Evolutionary conservation across 1,139 yeast genomes (phyloP), one percentile per base, ranked within the genome.

Genomic region (Suhomyces chickasaworum): DNA sequence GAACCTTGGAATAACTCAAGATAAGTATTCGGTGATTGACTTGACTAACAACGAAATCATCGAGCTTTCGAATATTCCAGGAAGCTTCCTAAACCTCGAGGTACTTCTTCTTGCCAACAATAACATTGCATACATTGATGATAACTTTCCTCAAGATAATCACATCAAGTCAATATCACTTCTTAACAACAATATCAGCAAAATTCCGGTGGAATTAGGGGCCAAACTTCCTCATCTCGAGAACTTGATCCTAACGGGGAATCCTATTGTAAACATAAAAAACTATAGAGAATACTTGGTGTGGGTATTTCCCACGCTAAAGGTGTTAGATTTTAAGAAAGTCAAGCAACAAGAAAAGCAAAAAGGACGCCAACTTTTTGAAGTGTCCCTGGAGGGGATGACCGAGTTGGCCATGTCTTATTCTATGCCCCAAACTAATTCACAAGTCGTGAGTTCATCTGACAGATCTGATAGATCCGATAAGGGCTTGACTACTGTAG

Each of bases 321-420:
- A 75, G 41, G 75, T 85, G 0, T 62, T 91, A 37, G 97, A 91
- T 61, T 87, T 83, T 54, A 71, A 74, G 41, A 81, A 79, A 53
- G 79, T 91, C 12, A 82, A 76, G 46, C 70, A 73, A 3, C 50
- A 51, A 0, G 97, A 90, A 57, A 68, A 87, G 39, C 48, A 53
- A 2, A 60, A 57, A 29, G 82, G 83, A 0, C 46, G 27, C 6
- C 68, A 65, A 53, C 58, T 75, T 29, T 83, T 80, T 62, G 88
- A 87, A 0, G 40, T 31, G 1, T 46, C 34, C 22, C 53, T 64
- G 37, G 48, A 41, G 3, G 51, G 51, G 15, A 45, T 49, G 29
- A 49, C 51, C 12, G 51, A 45, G n/a, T 30, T 46, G 29, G 62
- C 56, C 12, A 27, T 47, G 25, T 23, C 51, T 10, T 49, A 56